Evolutionary conservation across 1,284 basidiomycete species (phyloP), one percentile per base, ranked within the genome.

Genomic region (Ceratobasidium sp.): DNA sequence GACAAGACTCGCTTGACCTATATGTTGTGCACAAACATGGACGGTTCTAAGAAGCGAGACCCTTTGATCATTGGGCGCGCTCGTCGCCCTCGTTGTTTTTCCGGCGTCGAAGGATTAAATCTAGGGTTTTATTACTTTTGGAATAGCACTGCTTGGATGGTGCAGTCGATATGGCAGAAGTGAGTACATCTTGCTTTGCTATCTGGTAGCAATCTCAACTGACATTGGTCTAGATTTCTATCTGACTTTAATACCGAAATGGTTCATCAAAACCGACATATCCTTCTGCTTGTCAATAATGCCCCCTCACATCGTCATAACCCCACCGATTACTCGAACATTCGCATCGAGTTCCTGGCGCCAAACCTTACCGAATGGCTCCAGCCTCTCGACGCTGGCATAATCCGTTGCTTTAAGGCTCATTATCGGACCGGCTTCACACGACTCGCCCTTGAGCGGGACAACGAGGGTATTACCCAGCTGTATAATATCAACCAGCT

Each of bases 141-240:
- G 76, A 81, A 81, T 74, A 74, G 75, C 14, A 81, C 79, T 38
- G 80, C 80, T 16, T 82, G 80, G 81, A 82, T 82, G 81, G 81
- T 77, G 1, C 38, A 73, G 1, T 55, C 32, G 0, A 73, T 82
- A 0, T 82, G 64, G 64, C 28, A 67, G 18, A 55, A 28, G 64
- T 66, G 50, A 55, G 64, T 23, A 7, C 6, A 44, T 55, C 38
- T 52, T 9, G 30, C 14, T 38, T 26, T 38, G 13, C 14, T 66
- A 38, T 44, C 11, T 38, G 35, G n/a, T n/a, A n/a, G n/a, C n/a
- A 38, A 38, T 38, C 35, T 4, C 35, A 5, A 5, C 35, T 38
- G 35, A 38, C 35, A 11, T 41, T 32, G 32, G 14, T 38, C 9
- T 35, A 38, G 35, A 21, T 59, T 59, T 59, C 21, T 59, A n/a